Base-by-base conservation (phyloP, 805 yeast species). In the Suhomyces sp. region DNA sequence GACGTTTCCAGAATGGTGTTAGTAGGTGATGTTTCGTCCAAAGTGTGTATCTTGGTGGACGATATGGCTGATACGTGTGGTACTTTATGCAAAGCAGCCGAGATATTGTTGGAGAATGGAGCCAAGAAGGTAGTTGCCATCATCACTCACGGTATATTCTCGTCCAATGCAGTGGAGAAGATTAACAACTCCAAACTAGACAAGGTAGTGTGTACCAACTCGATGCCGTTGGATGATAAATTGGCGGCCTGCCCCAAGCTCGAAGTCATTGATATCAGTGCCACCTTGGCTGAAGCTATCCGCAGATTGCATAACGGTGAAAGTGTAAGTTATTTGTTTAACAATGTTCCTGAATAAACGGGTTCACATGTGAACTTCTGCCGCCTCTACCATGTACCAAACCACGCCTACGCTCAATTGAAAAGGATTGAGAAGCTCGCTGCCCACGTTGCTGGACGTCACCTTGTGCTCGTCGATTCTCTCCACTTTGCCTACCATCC, bases 11-110 rank as follows among this genome's bases (percentile, higher is more conserved):
- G 88, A 61, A 93, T 93, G 99, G 97, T 93, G 24, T 78, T 93
- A 33, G 98, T 93, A 44, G 99, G 99, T 58, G 97, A 92, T 69
- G 99, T 93, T 41, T 74, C 83, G 3, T 84, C 85, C 54, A 90
- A 89, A 69, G 81, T 86, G 5, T 92, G 97, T 71, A 78, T 94
- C 23, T 75, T 93, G 57, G 89, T 93, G 33, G 99, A 93, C 70
- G 99, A 93, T 68, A 94, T 93, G 96, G 98, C 98, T 38, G 99
- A 93, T 67, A 93, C 99, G 5, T 93, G 98, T 73, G 98, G 99
- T 41, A 93, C 99, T 2, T 76, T 93, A 59, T 94, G 90, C 57
- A 93, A 93, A 71, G 98, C 98, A 1, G 93, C 97, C 9, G 96
- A 93, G 57, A 84, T 92, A 5, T 75, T 93, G 55, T 73, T 91